phyloP scores from a whole-genome alignment of 768 basidiomycete species.

The Rubroboletus satanas region DNA sequence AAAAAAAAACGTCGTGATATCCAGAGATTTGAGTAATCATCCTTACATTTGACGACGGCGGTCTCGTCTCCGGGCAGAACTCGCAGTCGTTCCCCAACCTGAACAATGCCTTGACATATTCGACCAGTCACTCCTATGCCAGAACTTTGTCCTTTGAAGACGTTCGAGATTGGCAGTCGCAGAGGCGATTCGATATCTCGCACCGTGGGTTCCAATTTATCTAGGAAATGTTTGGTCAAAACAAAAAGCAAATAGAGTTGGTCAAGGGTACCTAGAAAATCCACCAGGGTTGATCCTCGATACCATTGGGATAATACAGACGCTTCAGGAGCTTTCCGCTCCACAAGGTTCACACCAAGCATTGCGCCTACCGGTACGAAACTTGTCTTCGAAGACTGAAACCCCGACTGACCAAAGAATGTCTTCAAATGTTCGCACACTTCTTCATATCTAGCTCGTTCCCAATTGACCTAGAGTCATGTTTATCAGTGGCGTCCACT shows the following conservation, averaged over 20 bases:
- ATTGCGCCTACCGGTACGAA: slow-evolving; percentile 92
- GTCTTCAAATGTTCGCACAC: slow-evolving; percentile 70
- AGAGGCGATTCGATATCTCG: slow-evolving; percentile 75
- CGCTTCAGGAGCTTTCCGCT: slow-evolving; percentile 45
- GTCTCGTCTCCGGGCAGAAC: slow-evolving; percentile 92
- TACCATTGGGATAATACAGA: slow-evolving; percentile 69
- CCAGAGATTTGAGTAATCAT: neutral
- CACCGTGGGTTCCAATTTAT: slow-evolving; percentile 74
- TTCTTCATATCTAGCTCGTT: slow-evolving; percentile 76
- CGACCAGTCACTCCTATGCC: slow-evolving; percentile 79
- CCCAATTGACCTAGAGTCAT: slow-evolving; percentile 75
- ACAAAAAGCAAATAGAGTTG: neutral
- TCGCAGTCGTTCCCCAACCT: slow-evolving; percentile 85
- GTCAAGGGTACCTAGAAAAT: slow-evolving; percentile 63
- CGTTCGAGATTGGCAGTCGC: slow-evolving; percentile 89
- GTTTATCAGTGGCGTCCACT: neutral
- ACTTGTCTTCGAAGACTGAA: slow-evolving; percentile 67
- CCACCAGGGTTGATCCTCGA: slow-evolving; percentile 76
- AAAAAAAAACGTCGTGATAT: neutral
- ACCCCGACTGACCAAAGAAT: slow-evolving; percentile 88
- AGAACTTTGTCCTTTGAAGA: slow-evolving; percentile 85
- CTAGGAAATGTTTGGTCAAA: slow-evolving; percentile 37
- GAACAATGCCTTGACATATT: slow-evolving; percentile 82
- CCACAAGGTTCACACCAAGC: slow-evolving; percentile 78
- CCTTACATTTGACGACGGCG: slow-evolving; percentile 67